These are phyloP conservation scores for Monosporascus sp. DNA, from an alignment of 2,329 filamentous ascomycete genomes.

Conservation along the genomic window DNA sequence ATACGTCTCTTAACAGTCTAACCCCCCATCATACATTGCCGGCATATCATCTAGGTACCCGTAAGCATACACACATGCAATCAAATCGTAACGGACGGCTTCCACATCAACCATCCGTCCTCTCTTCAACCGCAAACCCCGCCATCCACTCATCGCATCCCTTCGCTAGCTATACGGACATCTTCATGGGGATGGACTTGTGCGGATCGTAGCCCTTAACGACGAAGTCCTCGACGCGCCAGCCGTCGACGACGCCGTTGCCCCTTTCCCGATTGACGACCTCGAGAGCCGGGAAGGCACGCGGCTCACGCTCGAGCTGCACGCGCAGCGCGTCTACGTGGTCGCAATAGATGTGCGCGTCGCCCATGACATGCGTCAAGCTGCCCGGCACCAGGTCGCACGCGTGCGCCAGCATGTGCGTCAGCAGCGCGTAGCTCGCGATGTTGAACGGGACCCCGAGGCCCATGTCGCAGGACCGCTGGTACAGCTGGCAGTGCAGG, in stretches of 20 bases:
- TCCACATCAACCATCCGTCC: too few species aligned
- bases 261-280: conserved; percentile 59
- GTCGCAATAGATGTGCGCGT: conserved; percentile 94
- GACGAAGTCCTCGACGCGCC: conserved; percentile 82
- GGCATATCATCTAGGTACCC: too few species aligned
- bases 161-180: conserved; percentile 64
- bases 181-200: conserved; percentile 94
- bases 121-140: neutral
- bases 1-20: too few species aligned
- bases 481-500: conserved; percentile 85
- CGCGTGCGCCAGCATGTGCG: conserved; percentile 89
- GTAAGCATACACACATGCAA: too few species aligned
- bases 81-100: too few species aligned
- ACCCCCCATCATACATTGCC: too few species aligned
- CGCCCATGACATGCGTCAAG: conserved; percentile 93
- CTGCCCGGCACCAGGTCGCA: conserved; percentile 80
- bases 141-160: neutral
- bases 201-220: conserved; percentile 87
- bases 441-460: conserved; percentile 98
- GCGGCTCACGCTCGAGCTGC: conserved; percentile 76
- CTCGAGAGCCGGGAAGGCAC: conserved; percentile 72
- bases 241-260: conserved; percentile 84
- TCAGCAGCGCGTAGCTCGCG: conserved; percentile 86
- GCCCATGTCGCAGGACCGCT: conserved; percentile 94
- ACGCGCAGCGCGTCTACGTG: conserved; percentile 81